Percentiles rank a stretch among this genome's conserved stretches.
Conservation (phyloP, 1,139 yeast species). For the Yamadazyma diospyri region DNA sequence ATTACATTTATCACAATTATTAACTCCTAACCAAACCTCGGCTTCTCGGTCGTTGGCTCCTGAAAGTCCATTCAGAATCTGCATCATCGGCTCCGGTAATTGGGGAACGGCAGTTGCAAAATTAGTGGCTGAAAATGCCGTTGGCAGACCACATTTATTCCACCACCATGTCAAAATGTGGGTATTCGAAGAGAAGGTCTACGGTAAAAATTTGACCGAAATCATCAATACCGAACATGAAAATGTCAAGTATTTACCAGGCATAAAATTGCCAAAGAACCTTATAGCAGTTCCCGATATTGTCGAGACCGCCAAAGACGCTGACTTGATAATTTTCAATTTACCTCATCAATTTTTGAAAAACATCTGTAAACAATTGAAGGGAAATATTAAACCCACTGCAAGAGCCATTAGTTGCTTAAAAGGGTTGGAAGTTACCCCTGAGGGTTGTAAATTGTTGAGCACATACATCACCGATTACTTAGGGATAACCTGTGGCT, state of each 20-base stretch:
- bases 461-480: conserved; percentile 41
- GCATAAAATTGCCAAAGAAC: conserved; percentile 41
- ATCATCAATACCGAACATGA: conserved; percentile 44
- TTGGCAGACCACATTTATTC: conserved; percentile 38
- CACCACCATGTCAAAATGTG: conserved; percentile 42
- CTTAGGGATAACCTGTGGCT: conserved; percentile 45
- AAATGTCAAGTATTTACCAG: conserved; percentile 46
- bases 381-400: conserved; percentile 35
- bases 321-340: conserved; percentile 45
- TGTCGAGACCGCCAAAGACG: conserved; percentile 37
- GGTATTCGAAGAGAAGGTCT: conserved; percentile 44
- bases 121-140: conserved; percentile 43
- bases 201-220: conserved; percentile 42
- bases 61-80: conserved; percentile 35
- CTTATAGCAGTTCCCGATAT: conserved; percentile 40
- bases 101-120: conserved; percentile 52
- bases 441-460: conserved; percentile 43
- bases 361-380: conserved; percentile 33
- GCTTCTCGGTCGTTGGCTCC: conserved; percentile 21
- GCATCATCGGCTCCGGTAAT: conserved; percentile 47
- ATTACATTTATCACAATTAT: conserved; percentile 35
- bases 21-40: conserved; percentile 21
- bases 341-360: conserved; percentile 49
- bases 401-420: conserved; percentile 47
- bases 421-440: conserved; percentile 46